Percentiles rank a stretch among this genome's conserved stretches.
These are phyloP conservation scores for Cyberlindnera maclurae DNA, from an alignment of 805 yeast genomes.

Conservation along the genomic window DNA sequence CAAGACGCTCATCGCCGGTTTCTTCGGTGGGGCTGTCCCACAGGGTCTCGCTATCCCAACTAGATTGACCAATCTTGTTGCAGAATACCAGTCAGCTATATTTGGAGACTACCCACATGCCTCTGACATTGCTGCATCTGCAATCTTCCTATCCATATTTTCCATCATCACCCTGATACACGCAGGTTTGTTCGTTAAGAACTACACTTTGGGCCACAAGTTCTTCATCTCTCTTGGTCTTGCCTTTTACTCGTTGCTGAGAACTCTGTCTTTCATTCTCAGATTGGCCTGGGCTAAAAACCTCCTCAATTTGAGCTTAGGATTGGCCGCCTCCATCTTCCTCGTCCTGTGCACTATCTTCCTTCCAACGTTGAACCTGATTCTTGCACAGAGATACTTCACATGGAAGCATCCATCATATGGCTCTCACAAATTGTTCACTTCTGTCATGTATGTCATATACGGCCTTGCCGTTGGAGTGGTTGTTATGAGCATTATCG, in stretches of 20 bases:
- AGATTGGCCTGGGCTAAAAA: constrained; percentile 55
- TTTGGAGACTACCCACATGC: constrained; percentile 57
- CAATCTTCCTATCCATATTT: constrained; percentile 50
- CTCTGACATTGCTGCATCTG: constrained; percentile 53
- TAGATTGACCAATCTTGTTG: constrained; percentile 14
- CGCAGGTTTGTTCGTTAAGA: constrained; percentile 36
- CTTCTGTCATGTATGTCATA: constrained; percentile 39
- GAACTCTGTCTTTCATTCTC: constrained; percentile 52
- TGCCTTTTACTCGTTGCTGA: constrained; percentile 43
- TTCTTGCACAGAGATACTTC: constrained; percentile 65
- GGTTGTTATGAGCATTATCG: constrained; percentile 58
- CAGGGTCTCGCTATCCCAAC: constrained; percentile 10
- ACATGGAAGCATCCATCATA: constrained; percentile 75
- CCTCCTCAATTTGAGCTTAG: constrained; percentile 36
- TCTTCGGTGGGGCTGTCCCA: constrained; percentile 11
- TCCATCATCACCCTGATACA: constrained; percentile 40
- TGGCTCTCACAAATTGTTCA: constrained; percentile 46
- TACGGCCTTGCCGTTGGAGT: constrained; percentile 50
- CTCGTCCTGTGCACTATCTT: constrained; percentile 52
- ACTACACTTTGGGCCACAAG: constrained; percentile 49
- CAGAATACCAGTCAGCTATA: constrained; percentile 37
- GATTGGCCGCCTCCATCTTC: constrained; percentile 52
- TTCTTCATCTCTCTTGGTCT: constrained; percentile 50
- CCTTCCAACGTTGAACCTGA: constrained; percentile 51
- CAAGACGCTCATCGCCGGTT: constrained; percentile 12